These are phyloP conservation scores for Russula griseocarnosa DNA, from an alignment of 768 basidiomycete genomes.

Conservation along the genomic window DNA sequence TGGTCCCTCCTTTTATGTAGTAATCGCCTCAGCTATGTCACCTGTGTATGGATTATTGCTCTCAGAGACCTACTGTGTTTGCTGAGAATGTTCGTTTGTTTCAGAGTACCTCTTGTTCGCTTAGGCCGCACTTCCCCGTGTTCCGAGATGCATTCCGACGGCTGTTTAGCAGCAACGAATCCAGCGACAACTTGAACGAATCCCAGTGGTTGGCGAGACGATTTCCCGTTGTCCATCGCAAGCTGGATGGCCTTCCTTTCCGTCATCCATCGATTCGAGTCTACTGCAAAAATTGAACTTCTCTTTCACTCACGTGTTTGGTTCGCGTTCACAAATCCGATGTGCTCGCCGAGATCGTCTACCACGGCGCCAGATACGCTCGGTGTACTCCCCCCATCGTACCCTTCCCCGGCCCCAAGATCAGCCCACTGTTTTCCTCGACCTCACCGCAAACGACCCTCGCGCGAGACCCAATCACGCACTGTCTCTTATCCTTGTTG, in stretches of 20 bases:
- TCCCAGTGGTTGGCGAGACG: not conserved
- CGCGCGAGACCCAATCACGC: not conserved
- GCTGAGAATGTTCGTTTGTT: not conserved
- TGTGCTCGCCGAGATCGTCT: slow-evolving; percentile 36
- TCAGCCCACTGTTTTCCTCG: not conserved
- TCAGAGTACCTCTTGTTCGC: slow-evolving; percentile 7
- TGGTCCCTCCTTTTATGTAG: too few relatives aligned
- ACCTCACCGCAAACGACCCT: not conserved
- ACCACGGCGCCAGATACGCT: slow-evolving; percentile 14
- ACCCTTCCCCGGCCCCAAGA: not conserved
- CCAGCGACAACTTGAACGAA: not conserved
- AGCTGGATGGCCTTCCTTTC: slow-evolving; percentile 10
- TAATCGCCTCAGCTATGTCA: not conserved
- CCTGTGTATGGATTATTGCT: not conserved
- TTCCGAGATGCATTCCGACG: not conserved
- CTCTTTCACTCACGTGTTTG: not conserved
- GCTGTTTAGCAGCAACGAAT: not conserved
- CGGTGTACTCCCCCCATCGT: not conserved
- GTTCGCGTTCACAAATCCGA: slow-evolving; percentile 33
- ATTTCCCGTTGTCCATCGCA: not conserved
- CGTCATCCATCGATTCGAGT: slow-evolving; percentile 10
- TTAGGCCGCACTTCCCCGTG: not conserved
- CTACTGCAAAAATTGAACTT: not conserved
- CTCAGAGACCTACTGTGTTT: not conserved
- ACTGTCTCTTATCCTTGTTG: not conserved